phyloP scores from a whole-genome alignment of 2,329 filamentous ascomycete genomes.

The Fusarium sp. region DNA sequence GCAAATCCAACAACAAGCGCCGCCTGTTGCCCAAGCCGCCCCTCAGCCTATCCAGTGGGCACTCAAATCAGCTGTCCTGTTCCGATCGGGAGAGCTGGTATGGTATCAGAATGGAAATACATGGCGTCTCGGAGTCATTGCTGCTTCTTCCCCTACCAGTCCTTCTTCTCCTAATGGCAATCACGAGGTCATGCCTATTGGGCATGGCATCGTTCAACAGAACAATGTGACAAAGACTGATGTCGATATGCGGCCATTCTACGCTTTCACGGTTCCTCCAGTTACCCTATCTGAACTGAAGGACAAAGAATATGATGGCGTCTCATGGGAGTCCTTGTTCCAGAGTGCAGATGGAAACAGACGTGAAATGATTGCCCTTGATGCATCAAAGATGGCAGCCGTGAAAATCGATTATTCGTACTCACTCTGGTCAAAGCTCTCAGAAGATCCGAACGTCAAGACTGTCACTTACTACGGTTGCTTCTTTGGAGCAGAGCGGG shows the following conservation, averaged over 20 bases:
- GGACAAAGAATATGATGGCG: constrained; percentile 58
- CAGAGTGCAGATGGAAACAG: constrained; percentile 54
- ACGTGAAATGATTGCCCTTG: constrained; percentile 61
- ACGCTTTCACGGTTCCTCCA: constrained; percentile 66
- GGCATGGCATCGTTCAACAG: constrained; percentile 57
- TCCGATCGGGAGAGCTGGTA: constrained; percentile 65
- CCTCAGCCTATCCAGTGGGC: constrained; percentile 50
- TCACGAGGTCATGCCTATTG: constrained; percentile 60
- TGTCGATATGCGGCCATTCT: constrained; percentile 64
- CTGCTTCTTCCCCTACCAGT: constrained; percentile 41
- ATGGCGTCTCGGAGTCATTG: constrained; percentile 65
- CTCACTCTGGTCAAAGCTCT: constrained; percentile 62
- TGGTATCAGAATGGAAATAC: constrained; percentile 65
- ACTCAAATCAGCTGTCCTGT: constrained; percentile 57
- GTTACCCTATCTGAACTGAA: constrained; percentile 58
- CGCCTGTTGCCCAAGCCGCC: constrained; percentile 38
- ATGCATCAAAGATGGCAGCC: constrained; percentile 67
- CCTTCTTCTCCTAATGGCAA: constrained; percentile 36
- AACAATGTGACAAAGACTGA: constrained; percentile 57
- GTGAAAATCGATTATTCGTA: constrained; percentile 64
- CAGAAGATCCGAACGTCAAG: constrained; percentile 52
- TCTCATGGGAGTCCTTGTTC: constrained; percentile 61
- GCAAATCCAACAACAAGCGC: constrained; percentile 42
- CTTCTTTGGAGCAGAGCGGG: constrained; percentile 66
- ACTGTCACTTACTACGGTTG: constrained; percentile 61